These are phyloP conservation scores for Globisporangium echinulatum DNA, from an alignment of 352 stramenopile genomes.

Conservation along the genomic window DNA sequence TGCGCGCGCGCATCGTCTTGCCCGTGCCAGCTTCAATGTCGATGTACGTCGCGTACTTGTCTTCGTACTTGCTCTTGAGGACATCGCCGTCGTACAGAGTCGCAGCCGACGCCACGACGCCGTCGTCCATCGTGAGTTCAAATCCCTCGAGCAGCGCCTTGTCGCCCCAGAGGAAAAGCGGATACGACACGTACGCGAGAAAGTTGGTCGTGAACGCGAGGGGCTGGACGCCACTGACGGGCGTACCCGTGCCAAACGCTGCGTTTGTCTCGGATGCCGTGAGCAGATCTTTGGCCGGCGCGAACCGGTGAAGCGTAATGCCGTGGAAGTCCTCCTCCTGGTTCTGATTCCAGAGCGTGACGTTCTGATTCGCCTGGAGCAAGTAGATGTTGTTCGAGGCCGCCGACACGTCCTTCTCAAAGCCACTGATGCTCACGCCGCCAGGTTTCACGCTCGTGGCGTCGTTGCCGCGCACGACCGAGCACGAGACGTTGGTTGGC, in stretches of 20 bases:
- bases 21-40: conserved; percentile 66
- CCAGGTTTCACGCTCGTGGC: conserved; percentile 36
- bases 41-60: conserved; percentile 47
- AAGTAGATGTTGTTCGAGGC: conserved; percentile 40
- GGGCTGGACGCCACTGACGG: conserved; percentile 44
- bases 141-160: conserved; percentile 31
- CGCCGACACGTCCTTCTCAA: conserved; percentile 33
- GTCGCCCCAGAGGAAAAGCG: conserved; percentile 54
- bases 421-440: conserved; percentile 42
- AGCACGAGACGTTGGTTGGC: conserved; percentile 50
- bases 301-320: conserved; percentile 52
- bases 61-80: conserved; percentile 44
- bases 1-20: conserved; percentile 60
- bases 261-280: conserved; percentile 13
- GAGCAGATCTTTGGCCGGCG: conserved; percentile 30
- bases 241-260: conserved; percentile 34
- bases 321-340: conserved; percentile 33
- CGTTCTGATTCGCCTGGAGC: conserved; percentile 47
- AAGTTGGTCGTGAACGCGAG: conserved; percentile 48
- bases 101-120: conserved; percentile 27
- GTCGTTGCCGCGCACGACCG: conserved; percentile 41
- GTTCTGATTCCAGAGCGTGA: conserved; percentile 43
- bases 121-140: conserved; percentile 45
- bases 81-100: conserved; percentile 34
- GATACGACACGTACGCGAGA: conserved; percentile 51